Percentiles rank a stretch among this genome's conserved stretches.
These are phyloP conservation scores for Oldenlandia corymbosa DNA, from an alignment of 257 asterid species.

Conservation along the genomic window DNA sequence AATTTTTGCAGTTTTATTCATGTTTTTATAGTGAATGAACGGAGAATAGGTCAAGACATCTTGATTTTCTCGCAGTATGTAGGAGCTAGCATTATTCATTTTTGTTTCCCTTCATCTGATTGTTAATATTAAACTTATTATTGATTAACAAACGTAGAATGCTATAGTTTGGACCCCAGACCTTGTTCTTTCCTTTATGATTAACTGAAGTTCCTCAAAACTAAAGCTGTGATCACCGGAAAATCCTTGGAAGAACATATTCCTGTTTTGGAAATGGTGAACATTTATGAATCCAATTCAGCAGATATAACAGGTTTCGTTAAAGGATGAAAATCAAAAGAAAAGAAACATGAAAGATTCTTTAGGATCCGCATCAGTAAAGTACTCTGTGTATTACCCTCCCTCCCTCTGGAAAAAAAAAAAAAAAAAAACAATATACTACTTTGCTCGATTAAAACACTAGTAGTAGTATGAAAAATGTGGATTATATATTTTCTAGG, in stretches of 20 bases:
- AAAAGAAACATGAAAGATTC: slow-evolving; percentile 47
- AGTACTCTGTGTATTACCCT: too few relatives aligned
- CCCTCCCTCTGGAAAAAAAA: too few relatives aligned
- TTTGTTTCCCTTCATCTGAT: not conserved
- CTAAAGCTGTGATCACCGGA: slow-evolving; percentile 17
- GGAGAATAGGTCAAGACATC: not conserved
- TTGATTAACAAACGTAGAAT: not conserved
- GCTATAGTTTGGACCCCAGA: too few relatives aligned
- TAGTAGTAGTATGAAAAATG: too few relatives aligned
- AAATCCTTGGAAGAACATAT: slow-evolving; percentile 23
- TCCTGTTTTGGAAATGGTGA: slow-evolving; percentile 32
- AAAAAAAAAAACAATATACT: too few relatives aligned
- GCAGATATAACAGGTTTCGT: slow-evolving; percentile 29
- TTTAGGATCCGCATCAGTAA: slow-evolving; percentile 48
- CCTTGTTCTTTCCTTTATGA: too few relatives aligned
- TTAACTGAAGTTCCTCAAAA: too few relatives aligned
- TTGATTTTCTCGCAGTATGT: not conserved
- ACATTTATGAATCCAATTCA: slow-evolving; percentile 19
- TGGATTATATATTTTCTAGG: too few relatives aligned
- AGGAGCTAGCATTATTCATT: too few relatives aligned
- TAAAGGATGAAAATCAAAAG: slow-evolving; percentile 37
- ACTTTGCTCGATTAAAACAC: too few relatives aligned
- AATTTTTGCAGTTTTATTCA: too few relatives aligned
- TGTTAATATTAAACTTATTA: too few relatives aligned
- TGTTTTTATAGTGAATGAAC: not conserved